Evolutionary conservation across 306 rosid species (phyloP).

Genomic region (Vigna angularis): DNA sequence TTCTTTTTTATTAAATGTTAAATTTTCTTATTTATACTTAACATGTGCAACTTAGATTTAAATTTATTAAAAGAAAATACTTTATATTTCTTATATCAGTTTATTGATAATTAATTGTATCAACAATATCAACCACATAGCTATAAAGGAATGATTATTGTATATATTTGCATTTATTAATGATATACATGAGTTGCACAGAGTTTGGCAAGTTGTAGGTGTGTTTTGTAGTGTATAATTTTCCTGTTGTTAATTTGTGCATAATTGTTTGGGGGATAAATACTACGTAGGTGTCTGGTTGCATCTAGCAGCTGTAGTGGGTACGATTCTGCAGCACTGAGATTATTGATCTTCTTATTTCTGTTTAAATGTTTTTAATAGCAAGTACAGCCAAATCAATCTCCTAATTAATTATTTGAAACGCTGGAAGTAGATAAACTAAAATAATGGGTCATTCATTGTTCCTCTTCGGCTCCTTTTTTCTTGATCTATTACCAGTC

Average conservation of each 20-base stretch:
- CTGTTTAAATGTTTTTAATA: background rate
- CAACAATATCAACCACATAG: background rate
- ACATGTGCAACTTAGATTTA: no score
- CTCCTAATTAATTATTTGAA: background rate
- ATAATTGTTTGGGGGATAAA: background rate
- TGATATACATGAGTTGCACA: background rate
- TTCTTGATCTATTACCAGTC: background rate
- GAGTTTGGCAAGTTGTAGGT: background rate
- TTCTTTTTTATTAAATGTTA: no score
- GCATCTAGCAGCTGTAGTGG: background rate
- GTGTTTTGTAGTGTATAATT: background rate
- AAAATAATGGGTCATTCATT: conserved; percentile 23
- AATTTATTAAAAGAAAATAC: no score
- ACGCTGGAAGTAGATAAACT: background rate
- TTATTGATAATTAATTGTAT: no score
- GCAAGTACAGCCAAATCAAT: background rate
- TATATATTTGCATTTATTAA: background rate
- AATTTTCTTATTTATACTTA: no score
- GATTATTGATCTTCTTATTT: background rate
- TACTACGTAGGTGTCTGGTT: background rate
- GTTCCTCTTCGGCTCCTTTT: background rate
- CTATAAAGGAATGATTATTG: background rate
- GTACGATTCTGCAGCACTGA: no score
- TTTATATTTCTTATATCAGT: no score
- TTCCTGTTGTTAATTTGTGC: background rate